Evolutionary conservation across 1,284 basidiomycete species (phyloP), one percentile per base, ranked within the genome.

Genomic region (Rugosomyces carneus): DNA sequence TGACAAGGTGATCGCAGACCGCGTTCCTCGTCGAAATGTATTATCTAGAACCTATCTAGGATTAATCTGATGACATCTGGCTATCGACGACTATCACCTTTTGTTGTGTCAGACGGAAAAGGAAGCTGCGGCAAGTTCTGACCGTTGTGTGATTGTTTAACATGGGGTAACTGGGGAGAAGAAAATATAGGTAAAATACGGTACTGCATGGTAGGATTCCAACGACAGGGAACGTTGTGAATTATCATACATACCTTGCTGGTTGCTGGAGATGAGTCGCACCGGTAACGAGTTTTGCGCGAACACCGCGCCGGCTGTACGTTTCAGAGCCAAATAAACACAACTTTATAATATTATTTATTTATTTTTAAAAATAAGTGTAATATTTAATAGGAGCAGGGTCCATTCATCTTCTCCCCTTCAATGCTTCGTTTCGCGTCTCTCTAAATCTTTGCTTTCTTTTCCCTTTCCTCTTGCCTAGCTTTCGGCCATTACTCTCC

Each of bases 391-490:
- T 37, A 37, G 21, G 21, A 19, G 37, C 21, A 23, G 40, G 16
- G 36, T 11, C 24, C 37, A 44, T 38, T 36, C 40, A 27, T 49
- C 32, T 43, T 40, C 42, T 47, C 7, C 42, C 48, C 44, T 57
- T 53, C 52, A 59, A 40, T 54, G 49, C 58, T 55, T 56, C 39
- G 52, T 46, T 50, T 52, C 53, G 49, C 54, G 55, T 59, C 56
- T 50, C 54, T 59, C 54, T 53, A 56, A 50, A 53, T 57, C 40
- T 44, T 53, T 40, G 39, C 38, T 40, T 44, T 42, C 48, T 23
- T 53, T 50, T 31, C 26, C 40, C 36, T 29, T 36, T 27, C 37
- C 38, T 52, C 52, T 55, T 50, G 58, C 58, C 55, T 54, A 42
- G 48, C 40, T 52, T 47, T 48, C 60, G 55, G 56, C 54, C 55